phyloP scores from a whole-genome alignment of 2,329 filamentous ascomycete genomes.

The Lachnellula arida region DNA sequence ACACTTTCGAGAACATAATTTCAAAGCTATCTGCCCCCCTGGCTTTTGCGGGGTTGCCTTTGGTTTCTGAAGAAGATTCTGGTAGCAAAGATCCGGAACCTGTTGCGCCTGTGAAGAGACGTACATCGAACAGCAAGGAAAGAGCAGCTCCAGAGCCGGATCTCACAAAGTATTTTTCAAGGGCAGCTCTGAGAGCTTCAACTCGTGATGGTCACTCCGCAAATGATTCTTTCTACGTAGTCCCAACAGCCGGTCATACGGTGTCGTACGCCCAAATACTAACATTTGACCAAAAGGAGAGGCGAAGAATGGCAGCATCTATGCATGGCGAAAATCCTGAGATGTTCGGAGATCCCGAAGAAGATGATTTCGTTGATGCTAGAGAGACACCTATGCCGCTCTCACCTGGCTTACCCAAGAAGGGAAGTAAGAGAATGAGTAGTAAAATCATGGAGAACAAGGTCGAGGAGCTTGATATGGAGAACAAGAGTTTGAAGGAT shows the following conservation, averaged over 20 bases:
- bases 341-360: constrained; percentile 48
- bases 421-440: constrained; percentile 36
- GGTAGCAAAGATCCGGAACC: constrained; percentile 33
- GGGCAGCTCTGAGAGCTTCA: constrained; percentile 75
- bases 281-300: constrained; percentile 63
- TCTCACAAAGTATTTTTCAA: constrained; percentile 77
- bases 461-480: constrained; percentile 80
- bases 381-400: constrained; percentile 51
- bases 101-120: constrained; percentile 34
- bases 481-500: constrained; percentile 81
- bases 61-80: constrained; percentile 50
- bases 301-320: constrained; percentile 52
- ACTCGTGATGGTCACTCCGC: constrained; percentile 60
- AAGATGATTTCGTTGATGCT: constrained; percentile 91
- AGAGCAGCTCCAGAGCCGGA: constrained; percentile 58
- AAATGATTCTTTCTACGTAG: constrained; percentile 86
- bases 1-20: constrained; percentile 81
- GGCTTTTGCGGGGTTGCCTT: constrained; percentile 85
- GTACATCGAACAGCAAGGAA: constrained; percentile 18
- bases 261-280: constrained; percentile 91
- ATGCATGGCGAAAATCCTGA: constrained; percentile 35
- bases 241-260: constrained; percentile 85
- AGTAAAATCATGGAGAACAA: constrained; percentile 56
- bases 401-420: constrained; percentile 36
- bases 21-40: constrained; percentile 85